Base-by-base conservation (phyloP, 371 early-diverging fungal genomes). In the Lichtheimia ramosa region DNA sequence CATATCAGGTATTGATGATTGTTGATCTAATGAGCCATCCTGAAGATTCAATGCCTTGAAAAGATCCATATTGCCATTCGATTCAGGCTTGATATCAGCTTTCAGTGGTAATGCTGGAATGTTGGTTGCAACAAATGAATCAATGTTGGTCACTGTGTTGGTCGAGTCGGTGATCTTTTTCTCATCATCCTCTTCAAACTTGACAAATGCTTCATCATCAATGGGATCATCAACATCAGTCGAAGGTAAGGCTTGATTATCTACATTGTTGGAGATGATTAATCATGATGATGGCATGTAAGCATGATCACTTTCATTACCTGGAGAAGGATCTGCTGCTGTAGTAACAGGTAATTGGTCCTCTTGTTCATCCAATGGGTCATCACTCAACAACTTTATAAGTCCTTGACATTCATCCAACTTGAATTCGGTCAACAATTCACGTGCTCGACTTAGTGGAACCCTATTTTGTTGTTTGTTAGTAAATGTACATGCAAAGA, bases 121-220 rank as follows among this genome's bases (percentile, higher is more conserved):
- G 13, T 50, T 52, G 7, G 59, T 27, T 27, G 23, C 12, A 54
- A 48, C 23, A 16, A 20, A 50, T 49, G 55, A 18, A 8, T 34
- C 34, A 34, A 34, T 34, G 34, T 34, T 34, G 34, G 34, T 34
- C 34, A 34, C 39, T 24, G 55, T 25, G 34, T 52, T 49, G n/a
- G 34, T 43, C 13, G 59, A 21, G 13, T 59, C 24, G 43, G 48
- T 28, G 15, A 21, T 43, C 13, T 42, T 69, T 58, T 24, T 59
- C 58, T 73, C 65, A 18, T 79, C 79, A 50, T 75, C 76, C 1
- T 79, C 79, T 64, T 79, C 79, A 64, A 79, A 79, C 27, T 68
- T 68, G 5, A 79, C 76, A 69, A 74, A 79, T 20, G 70, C 67
- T 18, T 79, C 76, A 40, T 71, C 69, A 21, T 70, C 73, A 20